These are phyloP conservation scores for Fraxinus sp. DNA, from an alignment of 305 asterid species.

Conservation along the genomic window DNA sequence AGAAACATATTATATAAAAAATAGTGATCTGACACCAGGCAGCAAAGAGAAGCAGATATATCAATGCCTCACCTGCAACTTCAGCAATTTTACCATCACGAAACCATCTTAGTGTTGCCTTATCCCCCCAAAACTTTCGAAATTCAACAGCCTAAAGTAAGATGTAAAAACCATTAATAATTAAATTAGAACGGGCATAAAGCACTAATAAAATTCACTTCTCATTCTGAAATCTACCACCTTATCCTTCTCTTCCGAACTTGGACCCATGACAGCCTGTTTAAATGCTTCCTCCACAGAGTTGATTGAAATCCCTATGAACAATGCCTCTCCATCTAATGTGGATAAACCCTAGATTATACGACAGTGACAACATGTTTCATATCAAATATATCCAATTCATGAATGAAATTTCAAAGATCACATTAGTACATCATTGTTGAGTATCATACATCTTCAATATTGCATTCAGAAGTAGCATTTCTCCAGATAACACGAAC, in stretches of 20 bases:
- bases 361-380: conserved; percentile 22
- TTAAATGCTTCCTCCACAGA: conserved; percentile 77
- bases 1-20: conserved; percentile 16
- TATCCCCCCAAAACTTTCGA: conserved; percentile 96
- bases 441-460: conserved; percentile 64
- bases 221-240: conserved; percentile 38
- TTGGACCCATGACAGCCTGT: conserved; percentile 80
- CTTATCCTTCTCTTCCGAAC: conserved; percentile 92
- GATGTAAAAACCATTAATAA: conserved; percentile 18
- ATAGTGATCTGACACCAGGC: conserved; percentile 8
- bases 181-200: conserved; percentile 6
- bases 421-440: conserved; percentile 10
- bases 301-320: conserved; percentile 67
- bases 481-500: conserved; percentile 88
- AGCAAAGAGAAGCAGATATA: conserved; percentile 26
- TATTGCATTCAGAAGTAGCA: conserved; percentile 43
- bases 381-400: conserved; percentile 21
- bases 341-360: conserved; percentile 63
- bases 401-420: conserved; percentile 11
- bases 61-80: conserved; percentile 72
- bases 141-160: conserved; percentile 74
- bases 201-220: neutral
- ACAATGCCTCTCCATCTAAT: conserved; percentile 64
- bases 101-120: conserved; percentile 80
- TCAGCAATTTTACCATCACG: conserved; percentile 90